Evolutionary conservation across 768 basidiomycete species (phyloP), one percentile per base, ranked within the genome.

Genomic region (Mycena leptocephala): DNA sequence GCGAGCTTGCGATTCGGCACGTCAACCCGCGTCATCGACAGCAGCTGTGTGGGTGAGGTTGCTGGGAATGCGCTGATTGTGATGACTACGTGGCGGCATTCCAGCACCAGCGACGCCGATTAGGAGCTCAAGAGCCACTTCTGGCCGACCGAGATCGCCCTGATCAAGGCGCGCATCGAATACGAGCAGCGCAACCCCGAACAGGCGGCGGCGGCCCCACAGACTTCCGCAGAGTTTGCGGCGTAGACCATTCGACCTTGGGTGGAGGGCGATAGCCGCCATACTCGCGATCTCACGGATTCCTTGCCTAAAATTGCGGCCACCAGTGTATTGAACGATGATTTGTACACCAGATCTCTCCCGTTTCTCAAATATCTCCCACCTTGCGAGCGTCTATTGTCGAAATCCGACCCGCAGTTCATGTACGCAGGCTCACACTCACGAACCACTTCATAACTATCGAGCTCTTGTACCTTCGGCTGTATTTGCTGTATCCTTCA

Each of bases 401-500:
- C 55, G 67, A 69, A 69, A 68, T 69, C 67, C 67, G 67, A 69
- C 67, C 67, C 67, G 67, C 67, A 69, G 55, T 48, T 65, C 65
- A 69, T 69, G 53, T 58, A 69, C 55, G 55, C 55, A 48, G 43
- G 64, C 64, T 65, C 64, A 65, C 64, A 65, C 48, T 65, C 64
- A 65, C 43, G 64, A 65, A 69, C 65, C 65, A 67, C 48, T 55
- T 67, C 51, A 55, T 51, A 67, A 67, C 65, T 67, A 67, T 67
- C 48, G 35, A 67, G 51, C 67, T 69, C 67, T 69, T 69, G 67
- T 69, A 56, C 55, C 67, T 69, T 69, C 67, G 53, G 67, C 67
- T 69, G 67, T 69, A 69, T 69, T 69, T 69, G 67, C 67, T 69
- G 67, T 69, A 69, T 69, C 65, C 67, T 69, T 69, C 67, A 58